These are phyloP conservation scores for Chenopodium album DNA, from an alignment of 148 eudicot genomes.

Conservation along the genomic window DNA sequence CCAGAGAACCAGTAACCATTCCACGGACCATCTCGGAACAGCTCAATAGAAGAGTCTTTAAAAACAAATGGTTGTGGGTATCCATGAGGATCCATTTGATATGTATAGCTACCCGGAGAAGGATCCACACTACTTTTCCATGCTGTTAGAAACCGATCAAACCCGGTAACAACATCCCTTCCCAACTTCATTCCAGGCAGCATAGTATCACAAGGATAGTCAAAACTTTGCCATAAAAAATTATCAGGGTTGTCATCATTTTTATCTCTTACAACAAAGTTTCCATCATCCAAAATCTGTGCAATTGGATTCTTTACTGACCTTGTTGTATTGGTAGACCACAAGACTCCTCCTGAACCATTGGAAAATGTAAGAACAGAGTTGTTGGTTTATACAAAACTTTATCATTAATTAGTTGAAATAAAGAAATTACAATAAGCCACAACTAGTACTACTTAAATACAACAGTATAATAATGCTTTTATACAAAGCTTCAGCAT, in stretches of 20 bases:
- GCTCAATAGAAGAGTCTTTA: not conserved
- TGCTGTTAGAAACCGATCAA: not conserved
- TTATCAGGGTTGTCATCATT: not conserved
- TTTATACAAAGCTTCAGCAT: too few species aligned
- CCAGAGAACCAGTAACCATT: not conserved
- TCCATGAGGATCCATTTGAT: not conserved
- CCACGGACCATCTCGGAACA: not conserved
- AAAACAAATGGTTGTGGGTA: not conserved
- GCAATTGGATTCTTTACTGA: not conserved
- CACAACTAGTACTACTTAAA: too few species aligned
- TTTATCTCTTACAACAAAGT: not conserved
- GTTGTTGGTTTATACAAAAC: not conserved
- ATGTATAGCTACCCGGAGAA: not conserved
- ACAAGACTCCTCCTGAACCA: not conserved
- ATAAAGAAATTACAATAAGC: too few species aligned
- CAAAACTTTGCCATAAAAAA: not conserved
- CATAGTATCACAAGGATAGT: not conserved
- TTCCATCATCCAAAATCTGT: not conserved
- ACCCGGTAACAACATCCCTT: not conserved
- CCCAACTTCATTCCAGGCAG: not conserved
- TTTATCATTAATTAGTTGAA: too few species aligned
- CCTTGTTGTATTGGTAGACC: not conserved
- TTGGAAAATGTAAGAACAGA: constrained; percentile 3
- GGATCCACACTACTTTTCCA: not conserved
- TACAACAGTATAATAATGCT: too few species aligned